Conservation (phyloP, 305 asterid genomes). For the Fraxinus dipetala region DNA sequence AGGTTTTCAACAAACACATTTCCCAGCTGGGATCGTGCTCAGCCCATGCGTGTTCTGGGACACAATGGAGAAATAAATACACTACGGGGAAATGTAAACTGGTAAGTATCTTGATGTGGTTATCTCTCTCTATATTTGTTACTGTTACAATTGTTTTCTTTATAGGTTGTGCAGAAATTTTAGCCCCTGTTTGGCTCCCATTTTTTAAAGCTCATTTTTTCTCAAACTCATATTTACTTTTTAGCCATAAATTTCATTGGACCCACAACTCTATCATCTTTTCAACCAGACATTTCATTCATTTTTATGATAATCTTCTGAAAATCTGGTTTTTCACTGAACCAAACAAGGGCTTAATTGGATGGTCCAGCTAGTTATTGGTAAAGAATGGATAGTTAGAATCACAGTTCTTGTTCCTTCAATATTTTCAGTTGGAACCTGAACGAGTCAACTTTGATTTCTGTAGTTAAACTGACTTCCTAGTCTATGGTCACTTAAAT, state of each 20-base stretch:
- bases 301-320: not conserved
- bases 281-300: not conserved
- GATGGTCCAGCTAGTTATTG: not conserved
- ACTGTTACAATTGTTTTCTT: not conserved
- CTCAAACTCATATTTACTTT: not conserved
- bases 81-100: slow-evolving; percentile 93
- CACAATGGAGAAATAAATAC: slow-evolving; percentile 99
- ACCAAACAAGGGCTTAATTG: not conserved
- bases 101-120: slow-evolving; percentile 45
- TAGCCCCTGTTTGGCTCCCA: not conserved
- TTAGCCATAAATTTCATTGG: not conserved
- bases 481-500: not conserved
- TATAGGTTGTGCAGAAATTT: not conserved
- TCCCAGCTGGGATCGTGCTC: slow-evolving; percentile 99
- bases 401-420: not conserved
- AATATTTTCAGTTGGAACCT: not conserved
- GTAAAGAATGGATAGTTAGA: not conserved
- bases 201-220: not conserved
- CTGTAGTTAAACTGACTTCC: not conserved
- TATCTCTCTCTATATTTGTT: not conserved
- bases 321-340: not conserved
- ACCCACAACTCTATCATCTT: not conserved
- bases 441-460: not conserved
- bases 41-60: slow-evolving; percentile 99
- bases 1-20: slow-evolving; percentile 97